phyloP scores from a whole-genome alignment of 2,329 filamentous ascomycete genomes.

The Alternaria longipes region DNA sequence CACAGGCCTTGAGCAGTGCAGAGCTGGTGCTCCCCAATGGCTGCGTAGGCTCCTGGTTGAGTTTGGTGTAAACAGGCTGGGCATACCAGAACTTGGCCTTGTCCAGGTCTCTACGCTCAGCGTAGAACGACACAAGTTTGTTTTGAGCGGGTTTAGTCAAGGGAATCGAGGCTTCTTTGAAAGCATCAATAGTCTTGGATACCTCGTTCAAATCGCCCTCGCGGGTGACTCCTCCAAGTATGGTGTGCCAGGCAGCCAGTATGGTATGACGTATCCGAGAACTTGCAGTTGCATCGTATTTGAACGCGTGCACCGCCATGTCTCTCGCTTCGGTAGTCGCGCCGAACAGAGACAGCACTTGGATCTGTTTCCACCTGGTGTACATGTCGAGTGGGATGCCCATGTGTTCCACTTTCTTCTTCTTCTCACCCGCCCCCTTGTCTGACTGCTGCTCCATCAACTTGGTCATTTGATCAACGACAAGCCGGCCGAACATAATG shows the following conservation, averaged over 20 bases:
- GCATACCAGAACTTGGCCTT: slow-evolving; percentile 74
- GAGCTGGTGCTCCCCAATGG: slow-evolving; percentile 55
- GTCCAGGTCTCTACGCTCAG: slow-evolving; percentile 64
- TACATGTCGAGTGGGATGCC: slow-evolving; percentile 9
- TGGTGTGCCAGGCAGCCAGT: slow-evolving; percentile 37
- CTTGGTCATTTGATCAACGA: slow-evolving; percentile 40
- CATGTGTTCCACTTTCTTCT: slow-evolving; percentile 9
- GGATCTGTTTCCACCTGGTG: slow-evolving; percentile 24
- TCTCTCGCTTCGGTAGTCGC: slow-evolving; percentile 38
- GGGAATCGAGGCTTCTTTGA: slow-evolving; percentile 54
- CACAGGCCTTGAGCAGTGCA: slow-evolving; percentile 68
- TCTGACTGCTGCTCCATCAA: slow-evolving; percentile 9
- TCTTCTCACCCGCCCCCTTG: background rate
- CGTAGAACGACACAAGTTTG: slow-evolving; percentile 70
- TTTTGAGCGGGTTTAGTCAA: slow-evolving; percentile 55
- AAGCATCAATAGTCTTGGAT: slow-evolving; percentile 62
- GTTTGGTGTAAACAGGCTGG: slow-evolving; percentile 57
- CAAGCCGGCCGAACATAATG: slow-evolving; percentile 51
- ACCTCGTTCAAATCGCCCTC: slow-evolving; percentile 69
- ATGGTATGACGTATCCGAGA: slow-evolving; percentile 2
- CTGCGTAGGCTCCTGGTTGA: slow-evolving; percentile 11
- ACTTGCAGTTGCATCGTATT: slow-evolving; percentile 15
- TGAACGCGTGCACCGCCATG: slow-evolving; percentile 26
- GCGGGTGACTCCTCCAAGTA: slow-evolving; percentile 69
- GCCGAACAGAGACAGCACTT: slow-evolving; percentile 36